Evolutionary conservation across 352 stramenopile genomes (phyloP).

Genomic region (Hyaloperonospora brassicae): DNA sequence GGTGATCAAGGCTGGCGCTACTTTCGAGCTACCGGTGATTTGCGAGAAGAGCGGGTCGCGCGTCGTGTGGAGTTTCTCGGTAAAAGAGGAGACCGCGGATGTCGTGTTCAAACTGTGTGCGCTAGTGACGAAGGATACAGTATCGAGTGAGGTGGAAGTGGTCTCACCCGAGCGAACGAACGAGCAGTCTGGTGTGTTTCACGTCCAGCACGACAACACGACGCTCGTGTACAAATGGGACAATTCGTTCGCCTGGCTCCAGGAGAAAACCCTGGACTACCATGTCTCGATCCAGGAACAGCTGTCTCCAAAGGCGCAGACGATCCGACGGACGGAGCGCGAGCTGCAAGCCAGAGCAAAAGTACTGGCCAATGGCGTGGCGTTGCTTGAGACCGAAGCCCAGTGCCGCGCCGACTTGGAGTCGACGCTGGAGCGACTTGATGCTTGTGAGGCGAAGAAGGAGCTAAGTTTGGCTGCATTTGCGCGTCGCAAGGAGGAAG

Average conservation of each 20-base stretch:
- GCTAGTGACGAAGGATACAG: constrained; percentile 5
- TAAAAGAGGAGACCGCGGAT: constrained; percentile 63
- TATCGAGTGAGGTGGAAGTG: constrained; percentile 22
- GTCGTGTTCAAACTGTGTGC: constrained; percentile 43
- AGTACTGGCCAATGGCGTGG: constrained; percentile 26
- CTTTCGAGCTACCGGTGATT: constrained; percentile 63
- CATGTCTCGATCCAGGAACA: constrained; percentile 69
- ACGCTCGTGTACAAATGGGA: constrained; percentile 71
- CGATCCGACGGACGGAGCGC: constrained; percentile 28
- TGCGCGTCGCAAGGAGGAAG: constrained; percentile 18
- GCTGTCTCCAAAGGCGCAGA: constrained; percentile 31
- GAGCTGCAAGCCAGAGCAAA: constrained; percentile 19
- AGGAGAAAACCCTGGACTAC: constrained; percentile 81
- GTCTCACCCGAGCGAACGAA: constrained; percentile 49
- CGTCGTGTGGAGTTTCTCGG: constrained; percentile 74
- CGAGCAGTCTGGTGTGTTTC: constrained; percentile 40
- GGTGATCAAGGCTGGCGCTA: constrained; percentile 66
- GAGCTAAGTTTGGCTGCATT: constrained; percentile 31
- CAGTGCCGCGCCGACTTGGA: constrained; percentile 30
- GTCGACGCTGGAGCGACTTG: constrained; percentile 28
- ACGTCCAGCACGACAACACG: constrained; percentile 29
- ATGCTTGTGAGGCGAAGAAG: constrained; percentile 31
- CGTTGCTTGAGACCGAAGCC: constrained; percentile 30
- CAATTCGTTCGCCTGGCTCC: constrained; percentile 80
- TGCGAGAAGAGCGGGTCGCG: constrained; percentile 51